Conservation (phyloP, 345 rosid species). For the Brassica rapa region DNA sequence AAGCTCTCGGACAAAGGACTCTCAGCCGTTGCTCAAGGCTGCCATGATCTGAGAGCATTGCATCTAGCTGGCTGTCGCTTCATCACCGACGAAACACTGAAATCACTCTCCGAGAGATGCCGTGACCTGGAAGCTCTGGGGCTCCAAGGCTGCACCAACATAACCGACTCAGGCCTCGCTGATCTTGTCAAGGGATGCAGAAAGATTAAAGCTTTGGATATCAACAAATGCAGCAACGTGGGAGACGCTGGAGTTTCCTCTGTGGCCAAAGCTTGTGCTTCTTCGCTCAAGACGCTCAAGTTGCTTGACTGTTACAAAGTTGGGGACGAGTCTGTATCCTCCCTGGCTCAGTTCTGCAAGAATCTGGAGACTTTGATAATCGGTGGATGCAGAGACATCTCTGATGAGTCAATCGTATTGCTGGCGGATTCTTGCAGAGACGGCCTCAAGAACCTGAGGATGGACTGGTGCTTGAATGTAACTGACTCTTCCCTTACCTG, state of each 20-base stretch:
- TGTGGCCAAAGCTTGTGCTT: constrained; percentile 65
- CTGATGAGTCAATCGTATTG: constrained; percentile 59
- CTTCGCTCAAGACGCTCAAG: constrained; percentile 71
- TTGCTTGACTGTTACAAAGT: constrained; percentile 79
- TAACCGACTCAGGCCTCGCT: constrained; percentile 66
- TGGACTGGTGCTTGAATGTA: constrained; percentile 92
- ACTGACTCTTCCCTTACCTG: constrained; percentile 70
- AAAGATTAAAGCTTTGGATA: constrained; percentile 59
- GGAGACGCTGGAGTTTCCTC: constrained; percentile 70
- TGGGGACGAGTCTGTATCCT: constrained; percentile 60
- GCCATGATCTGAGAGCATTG: constrained; percentile 60
- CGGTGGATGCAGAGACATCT: constrained; percentile 79
- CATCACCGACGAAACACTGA: constrained; percentile 55
- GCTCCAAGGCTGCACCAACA: constrained; percentile 74
- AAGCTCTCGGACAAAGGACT: constrained; percentile 86
- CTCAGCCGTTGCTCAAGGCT: constrained; percentile 72
- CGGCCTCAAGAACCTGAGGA: constrained; percentile 71
- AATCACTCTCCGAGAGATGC: constrained; percentile 64
- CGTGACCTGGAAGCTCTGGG: constrained; percentile 58
- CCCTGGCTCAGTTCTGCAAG: constrained; percentile 65
- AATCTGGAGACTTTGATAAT: constrained; percentile 75
- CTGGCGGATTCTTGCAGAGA: constrained; percentile 63
- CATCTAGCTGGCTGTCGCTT: constrained; percentile 77
- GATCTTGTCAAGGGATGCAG: constrained; percentile 73
- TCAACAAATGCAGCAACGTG: constrained; percentile 78